Base-by-base conservation (phyloP, 1,139 yeast species). In the Diutina mesorugosa region DNA sequence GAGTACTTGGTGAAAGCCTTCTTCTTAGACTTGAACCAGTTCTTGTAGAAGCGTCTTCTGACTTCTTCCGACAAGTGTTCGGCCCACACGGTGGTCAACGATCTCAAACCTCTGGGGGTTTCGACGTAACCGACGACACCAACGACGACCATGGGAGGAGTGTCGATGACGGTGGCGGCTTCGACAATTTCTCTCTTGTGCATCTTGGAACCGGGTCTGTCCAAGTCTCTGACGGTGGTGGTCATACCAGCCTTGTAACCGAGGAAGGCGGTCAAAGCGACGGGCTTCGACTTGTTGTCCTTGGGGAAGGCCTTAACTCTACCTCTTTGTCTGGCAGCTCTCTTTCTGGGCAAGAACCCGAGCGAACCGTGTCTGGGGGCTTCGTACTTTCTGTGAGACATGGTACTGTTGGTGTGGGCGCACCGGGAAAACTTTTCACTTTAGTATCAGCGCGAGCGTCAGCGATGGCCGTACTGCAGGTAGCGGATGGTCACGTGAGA, bases 161-260 rank as follows among this genome's bases (percentile, higher is more conserved):
- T 88, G 85, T 93, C 99, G 70, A 93, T 96, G 73, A 93, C 96
- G 71, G 99, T 85, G 76, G 95, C 97, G 72, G 99, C 98, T 84
- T 93, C 99, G 67, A 93, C 99, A 71, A 93, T 84, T 84, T 93
- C 99, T 82, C 98, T 93, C 95, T 93, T 93, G 97, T 93, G 97
- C 97, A 91, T 90, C 87, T 93, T 93, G 76, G 99, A 93, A 77
- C 99, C 99, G 81, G 99, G 99, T 84, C 98, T 90, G 90, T 93
- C 98, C 76, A 93, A 87, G 83, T 93, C 99, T 85, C 99, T 91
- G 74, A 93, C 99, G 72, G 90, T 90, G 81, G 99, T 93, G 81
- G 99, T 87, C 99, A 93, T 93, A 89, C 99, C 99, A 69, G 99
- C 99, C 86, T 93, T 91, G 88, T 86, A 86, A 83, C 99, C 99